phyloP scores from a whole-genome alignment of 2,329 filamentous ascomycete genomes.

The Graphium sp. region DNA sequence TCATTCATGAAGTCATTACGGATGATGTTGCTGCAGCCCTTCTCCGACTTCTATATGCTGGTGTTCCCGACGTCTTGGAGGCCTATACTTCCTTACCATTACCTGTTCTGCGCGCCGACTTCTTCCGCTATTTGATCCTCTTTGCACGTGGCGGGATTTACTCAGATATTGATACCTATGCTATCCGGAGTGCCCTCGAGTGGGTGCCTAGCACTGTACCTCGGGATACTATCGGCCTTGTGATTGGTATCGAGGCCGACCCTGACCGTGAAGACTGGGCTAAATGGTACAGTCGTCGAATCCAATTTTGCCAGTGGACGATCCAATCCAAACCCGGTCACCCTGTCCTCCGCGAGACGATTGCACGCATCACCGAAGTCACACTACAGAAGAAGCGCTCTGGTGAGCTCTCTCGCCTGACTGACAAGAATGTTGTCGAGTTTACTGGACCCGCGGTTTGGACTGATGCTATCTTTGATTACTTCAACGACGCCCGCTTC shows the following conservation, averaged over 20 bases:
- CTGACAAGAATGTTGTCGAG: constrained; percentile 67
- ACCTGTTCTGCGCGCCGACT: constrained; percentile 63
- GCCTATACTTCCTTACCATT: constrained; percentile 59
- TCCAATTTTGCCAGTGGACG: constrained; percentile 99
- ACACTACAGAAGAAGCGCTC: constrained; percentile 56
- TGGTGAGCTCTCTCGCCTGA: constrained; percentile 39
- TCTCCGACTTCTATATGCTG: constrained; percentile 71
- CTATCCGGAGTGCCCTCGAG: constrained; percentile 64
- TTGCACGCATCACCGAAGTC: constrained; percentile 70
- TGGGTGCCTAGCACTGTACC: constrained; percentile 77
- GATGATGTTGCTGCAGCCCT: constrained; percentile 72
- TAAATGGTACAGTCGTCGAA: constrained; percentile 87
- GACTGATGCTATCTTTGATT: constrained; percentile 84
- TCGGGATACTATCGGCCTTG: constrained; percentile 61
- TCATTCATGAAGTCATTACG: constrained; percentile 94
- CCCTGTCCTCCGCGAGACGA: constrained; percentile 75
- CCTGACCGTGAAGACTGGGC: constrained; percentile 85
- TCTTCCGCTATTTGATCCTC: constrained; percentile 59
- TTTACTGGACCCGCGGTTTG: constrained; percentile 88
- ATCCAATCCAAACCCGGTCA: constrained; percentile 93
- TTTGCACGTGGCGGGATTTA: constrained; percentile 52
- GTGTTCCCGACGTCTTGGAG: constrained; percentile 62
- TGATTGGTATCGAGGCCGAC: constrained; percentile 92
- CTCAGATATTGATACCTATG: constrained; percentile 80
- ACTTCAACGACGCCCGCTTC: constrained; percentile 81